Base-by-base conservation (phyloP, 2,329 filamentous ascomycete species). In the Penicillium verrucosum region DNA sequence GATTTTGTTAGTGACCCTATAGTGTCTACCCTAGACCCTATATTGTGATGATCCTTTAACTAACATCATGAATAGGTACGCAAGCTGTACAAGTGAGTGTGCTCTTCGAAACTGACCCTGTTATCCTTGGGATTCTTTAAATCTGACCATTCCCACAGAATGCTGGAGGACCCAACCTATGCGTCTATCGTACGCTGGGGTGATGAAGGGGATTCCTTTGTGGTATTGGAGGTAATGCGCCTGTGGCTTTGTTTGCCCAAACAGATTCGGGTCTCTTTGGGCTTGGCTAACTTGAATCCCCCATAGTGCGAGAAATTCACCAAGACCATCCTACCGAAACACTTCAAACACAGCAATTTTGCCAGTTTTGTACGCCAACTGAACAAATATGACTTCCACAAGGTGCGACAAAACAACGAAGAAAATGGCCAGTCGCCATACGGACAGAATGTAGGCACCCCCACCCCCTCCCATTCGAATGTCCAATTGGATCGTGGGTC, bases 301-400 rank as follows among this genome's bases (percentile, higher is more conserved):
- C 40, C 46, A 50, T 73, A 97, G 93, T 96, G 95, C 75, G 93
- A 97, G 74, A 96, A 96, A 75, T 99, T 99, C 71, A 97, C 94
- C 23, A 96, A 97, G 74, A 89, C 90, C 38, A 96, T 99, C 67
- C 85, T 99, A 16, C 94, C 94, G 2, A 97, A 97, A 73, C 92
- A 97, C 70, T 99, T 99, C 81, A 99, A 99, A 77, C 94, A 97
- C 77, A 96, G 91, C 83, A 97, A 97, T 74, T 97, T 97, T 78
- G 92, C 92, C 32, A 96, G 92, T 76, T 97, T 97, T 72, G 92
- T 97, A 57, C 89, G 92, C 47, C 92, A 97, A 73, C 80, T 97
- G 57, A 97, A 97, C 80, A 97, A 97, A 73, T 97, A 96, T 75
- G 92, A 96, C 72, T 99, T 99, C 67, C 94, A 99, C 81, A 99